Percentiles rank a stretch among this genome's conserved stretches.
Evolutionary conservation across 306 rosid genomes (phyloP).

Genomic region (Sicyos edulis): DNA sequence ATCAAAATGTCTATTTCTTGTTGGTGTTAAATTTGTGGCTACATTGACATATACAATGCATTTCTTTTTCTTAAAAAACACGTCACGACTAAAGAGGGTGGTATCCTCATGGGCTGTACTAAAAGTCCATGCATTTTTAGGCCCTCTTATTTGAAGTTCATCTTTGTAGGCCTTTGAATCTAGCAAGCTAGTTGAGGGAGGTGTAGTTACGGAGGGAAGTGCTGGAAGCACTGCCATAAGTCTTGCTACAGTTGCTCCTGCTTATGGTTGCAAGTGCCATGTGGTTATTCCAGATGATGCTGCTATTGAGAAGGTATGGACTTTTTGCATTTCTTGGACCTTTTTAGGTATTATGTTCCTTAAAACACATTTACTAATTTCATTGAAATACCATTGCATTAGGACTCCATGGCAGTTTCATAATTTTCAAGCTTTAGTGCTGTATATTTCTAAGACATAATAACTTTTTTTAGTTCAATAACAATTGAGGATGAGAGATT

Average conservation of each 20-base stretch:
- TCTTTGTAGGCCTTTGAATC: slow-evolving; percentile 64
- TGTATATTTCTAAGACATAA: neutral
- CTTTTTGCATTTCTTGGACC: slow-evolving; percentile 7
- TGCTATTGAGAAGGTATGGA: slow-evolving; percentile 79
- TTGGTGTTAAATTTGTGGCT: neutral
- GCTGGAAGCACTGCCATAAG: too few relatives aligned
- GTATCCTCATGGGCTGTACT: neutral
- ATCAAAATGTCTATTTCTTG: neutral
- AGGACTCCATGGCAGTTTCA: neutral
- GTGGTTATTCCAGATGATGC: slow-evolving; percentile 40
- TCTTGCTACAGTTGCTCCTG: too few relatives aligned
- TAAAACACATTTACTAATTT: neutral
- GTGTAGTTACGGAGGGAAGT: slow-evolving; percentile 19
- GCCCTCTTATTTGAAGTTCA: neutral
- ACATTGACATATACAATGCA: neutral
- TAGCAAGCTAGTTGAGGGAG: slow-evolving; percentile 61
- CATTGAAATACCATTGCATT: neutral
- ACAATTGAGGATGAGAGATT: too few relatives aligned
- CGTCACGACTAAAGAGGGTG: neutral
- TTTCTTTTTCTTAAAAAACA: neutral
- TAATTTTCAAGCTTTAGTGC: neutral
- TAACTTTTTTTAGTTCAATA: too few relatives aligned
- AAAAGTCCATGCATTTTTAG: neutral
- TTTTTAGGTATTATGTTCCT: neutral
- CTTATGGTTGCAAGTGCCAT: too few relatives aligned